Percentiles rank a stretch among this genome's conserved stretches.
phyloP scores from a whole-genome alignment of 2,329 filamentous ascomycete genomes.

The Dactylellina sp. region DNA sequence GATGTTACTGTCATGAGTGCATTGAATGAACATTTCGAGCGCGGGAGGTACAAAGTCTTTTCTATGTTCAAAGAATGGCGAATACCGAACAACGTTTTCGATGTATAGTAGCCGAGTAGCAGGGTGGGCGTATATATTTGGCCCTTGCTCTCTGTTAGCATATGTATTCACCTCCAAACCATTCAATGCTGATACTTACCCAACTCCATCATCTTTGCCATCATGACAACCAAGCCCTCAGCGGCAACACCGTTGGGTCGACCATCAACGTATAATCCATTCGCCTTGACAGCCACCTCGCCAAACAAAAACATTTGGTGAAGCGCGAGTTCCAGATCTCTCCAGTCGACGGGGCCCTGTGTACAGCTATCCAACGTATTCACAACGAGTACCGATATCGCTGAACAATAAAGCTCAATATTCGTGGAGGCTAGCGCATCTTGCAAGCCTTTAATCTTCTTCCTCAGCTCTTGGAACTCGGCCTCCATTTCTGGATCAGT shows the following conservation, averaged over 20 bases:
- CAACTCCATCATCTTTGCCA: slow-evolving; percentile 94
- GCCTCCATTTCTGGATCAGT: slow-evolving; percentile 96
- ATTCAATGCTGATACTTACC: slow-evolving; percentile 71
- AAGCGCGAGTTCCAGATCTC: slow-evolving; percentile 90
- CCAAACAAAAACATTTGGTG: slow-evolving; percentile 97
- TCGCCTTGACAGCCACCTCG: slow-evolving; percentile 88
- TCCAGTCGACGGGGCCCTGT: slow-evolving; percentile 85
- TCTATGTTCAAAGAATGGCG: slow-evolving; percentile 89
- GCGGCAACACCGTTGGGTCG: slow-evolving; percentile 82
- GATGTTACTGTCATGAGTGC: slow-evolving; percentile 87
- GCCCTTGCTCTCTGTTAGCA: slow-evolving; percentile 69
- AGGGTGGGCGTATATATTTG: slow-evolving; percentile 86
- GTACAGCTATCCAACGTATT: slow-evolving; percentile 85
- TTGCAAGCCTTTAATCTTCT: slow-evolving; percentile 87
- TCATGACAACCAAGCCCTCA: slow-evolving; percentile 87
- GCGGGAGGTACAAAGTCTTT: slow-evolving; percentile 83
- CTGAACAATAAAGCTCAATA: slow-evolving; percentile 86
- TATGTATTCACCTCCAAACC: slow-evolving; percentile 49
- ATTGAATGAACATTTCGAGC: slow-evolving; percentile 87
- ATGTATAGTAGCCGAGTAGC: slow-evolving; percentile 96
- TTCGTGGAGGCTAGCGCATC: slow-evolving; percentile 92
- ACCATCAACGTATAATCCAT: slow-evolving; percentile 86
- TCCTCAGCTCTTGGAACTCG: slow-evolving; percentile 94
- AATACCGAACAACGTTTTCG: slow-evolving; percentile 97
- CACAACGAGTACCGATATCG: slow-evolving; percentile 86